phyloP scores from a whole-genome alignment of 805 yeast genomes.

The Hemisphaericaspora nanyangensis region DNA sequence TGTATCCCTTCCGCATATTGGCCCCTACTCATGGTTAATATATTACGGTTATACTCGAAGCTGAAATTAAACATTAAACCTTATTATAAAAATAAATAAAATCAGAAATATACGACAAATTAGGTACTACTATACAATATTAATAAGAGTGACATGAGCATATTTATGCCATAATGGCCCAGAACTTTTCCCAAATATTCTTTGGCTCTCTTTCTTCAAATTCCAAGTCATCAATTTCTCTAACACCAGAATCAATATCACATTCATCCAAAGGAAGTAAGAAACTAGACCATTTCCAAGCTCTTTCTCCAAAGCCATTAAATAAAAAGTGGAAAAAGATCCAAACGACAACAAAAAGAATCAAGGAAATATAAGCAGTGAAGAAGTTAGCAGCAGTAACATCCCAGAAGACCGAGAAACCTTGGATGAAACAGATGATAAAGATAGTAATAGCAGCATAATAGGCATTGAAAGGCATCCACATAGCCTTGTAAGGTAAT shows the following conservation, averaged over 20 bases:
- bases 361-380: conserved; percentile 67
- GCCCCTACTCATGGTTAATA: no score
- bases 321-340: conserved; percentile 50
- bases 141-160: no score
- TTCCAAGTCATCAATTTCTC: conserved; percentile 55
- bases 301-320: conserved; percentile 33
- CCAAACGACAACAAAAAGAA: conserved; percentile 56
- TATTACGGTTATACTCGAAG: no score
- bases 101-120: no score
- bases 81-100: no score
- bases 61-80: no score
- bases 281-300: conserved; percentile 24
- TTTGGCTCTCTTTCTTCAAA: conserved; percentile 56
- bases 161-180: conserved; percentile 34
- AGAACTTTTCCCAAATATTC: conserved; percentile 52
- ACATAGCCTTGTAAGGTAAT: conserved; percentile 70
- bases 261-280: conserved; percentile 52
- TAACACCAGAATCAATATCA: conserved; percentile 68
- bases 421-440: conserved; percentile 65
- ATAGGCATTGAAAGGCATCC: conserved; percentile 65
- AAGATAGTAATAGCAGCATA: conserved; percentile 54
- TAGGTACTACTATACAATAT: no score
- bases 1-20: no score
- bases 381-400: conserved; percentile 57
- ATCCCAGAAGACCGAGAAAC: conserved; percentile 58